phyloP scores from a whole-genome alignment of 495 filamentous ascomycete genomes.

The Xylaria sp. region DNA sequence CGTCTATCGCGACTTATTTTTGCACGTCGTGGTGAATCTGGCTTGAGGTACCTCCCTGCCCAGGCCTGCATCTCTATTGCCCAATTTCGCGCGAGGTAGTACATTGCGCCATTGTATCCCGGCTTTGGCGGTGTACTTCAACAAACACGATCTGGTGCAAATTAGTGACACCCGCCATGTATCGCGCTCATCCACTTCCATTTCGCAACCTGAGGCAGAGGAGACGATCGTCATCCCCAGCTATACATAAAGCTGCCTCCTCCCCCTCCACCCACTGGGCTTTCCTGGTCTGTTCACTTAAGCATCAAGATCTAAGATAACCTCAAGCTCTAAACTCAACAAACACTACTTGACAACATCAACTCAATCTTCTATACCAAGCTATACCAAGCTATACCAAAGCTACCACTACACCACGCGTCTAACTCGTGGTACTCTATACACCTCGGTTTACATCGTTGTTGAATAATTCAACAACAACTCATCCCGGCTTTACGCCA shows the following conservation, averaged over 20 bases:
- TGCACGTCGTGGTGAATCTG: slow-evolving; percentile 22
- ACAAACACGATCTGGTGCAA: slow-evolving; percentile 19
- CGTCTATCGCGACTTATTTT: slow-evolving; percentile 22
- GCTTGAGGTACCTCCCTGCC: slow-evolving; percentile 15
- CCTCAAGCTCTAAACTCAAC: slow-evolving; percentile 20
- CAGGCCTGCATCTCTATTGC: neutral
- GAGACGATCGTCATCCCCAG: slow-evolving; percentile 32
- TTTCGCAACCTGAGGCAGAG: slow-evolving; percentile 20
- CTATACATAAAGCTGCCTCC: slow-evolving; percentile 55
- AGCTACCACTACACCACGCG: neutral
- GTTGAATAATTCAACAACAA: neutral
- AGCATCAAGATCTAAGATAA: slow-evolving; percentile 42
- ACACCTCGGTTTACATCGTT: neutral
- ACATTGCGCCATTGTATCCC: slow-evolving; percentile 20
- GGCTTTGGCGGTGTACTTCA: slow-evolving; percentile 30
- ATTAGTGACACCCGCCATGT: slow-evolving; percentile 44
- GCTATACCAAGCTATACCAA: neutral
- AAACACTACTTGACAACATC: slow-evolving; percentile 1
- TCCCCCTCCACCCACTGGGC: slow-evolving; percentile 40
- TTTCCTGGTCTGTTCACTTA: slow-evolving; percentile 28
- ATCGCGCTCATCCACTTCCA: slow-evolving; percentile 33
- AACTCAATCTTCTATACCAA: neutral
- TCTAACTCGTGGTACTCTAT: neutral
- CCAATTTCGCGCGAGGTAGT: slow-evolving; percentile 22
- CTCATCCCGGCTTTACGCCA: slow-evolving; percentile 11